phyloP scores from a whole-genome alignment of 805 yeast genomes.

The Pichia nanzhaoensis region DNA sequence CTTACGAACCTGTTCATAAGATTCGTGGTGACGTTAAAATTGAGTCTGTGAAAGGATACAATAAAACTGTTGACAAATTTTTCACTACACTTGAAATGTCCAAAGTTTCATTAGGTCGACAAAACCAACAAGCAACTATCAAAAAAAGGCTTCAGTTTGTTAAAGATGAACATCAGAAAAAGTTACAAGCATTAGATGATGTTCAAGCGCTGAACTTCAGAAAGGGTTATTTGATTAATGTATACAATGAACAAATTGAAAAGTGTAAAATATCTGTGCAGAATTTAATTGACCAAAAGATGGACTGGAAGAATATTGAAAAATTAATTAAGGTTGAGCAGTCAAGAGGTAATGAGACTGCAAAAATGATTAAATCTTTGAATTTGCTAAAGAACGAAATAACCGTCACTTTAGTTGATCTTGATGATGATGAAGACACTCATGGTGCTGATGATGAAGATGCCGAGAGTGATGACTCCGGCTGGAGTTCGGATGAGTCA shows the following conservation, averaged over 20 bases:
- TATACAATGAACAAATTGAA: slow-evolving; percentile 64
- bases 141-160: slow-evolving; percentile 70
- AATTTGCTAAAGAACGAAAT: slow-evolving; percentile 65
- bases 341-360: slow-evolving; percentile 54
- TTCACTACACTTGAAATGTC: slow-evolving; percentile 82
- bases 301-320: slow-evolving; percentile 93
- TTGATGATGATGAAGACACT: slow-evolving; percentile 35
- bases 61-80: slow-evolving; percentile 73
- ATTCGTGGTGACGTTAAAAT: slow-evolving; percentile 27
- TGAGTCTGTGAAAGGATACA: slow-evolving; percentile 56
- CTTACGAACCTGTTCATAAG: slow-evolving; percentile 39
- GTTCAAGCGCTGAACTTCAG: slow-evolving; percentile 57
- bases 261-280: slow-evolving; percentile 65
- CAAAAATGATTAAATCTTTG: slow-evolving; percentile 60
- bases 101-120: slow-evolving; percentile 65
- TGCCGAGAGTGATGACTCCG: slow-evolving; percentile 16
- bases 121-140: slow-evolving; percentile 72
- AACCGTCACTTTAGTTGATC: slow-evolving; percentile 45
- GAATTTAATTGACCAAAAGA: slow-evolving; percentile 64
- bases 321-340: slow-evolving; percentile 66
- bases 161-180: slow-evolving; percentile 60
- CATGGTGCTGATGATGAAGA: slow-evolving; percentile 32
- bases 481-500: slow-evolving; percentile 21
- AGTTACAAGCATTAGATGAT: slow-evolving; percentile 56
- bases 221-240: slow-evolving; percentile 69